Evolutionary conservation across 441 rosid species (phyloP), one percentile per base, ranked within the genome.

Genomic region (Adansonia grandidieri): DNA sequence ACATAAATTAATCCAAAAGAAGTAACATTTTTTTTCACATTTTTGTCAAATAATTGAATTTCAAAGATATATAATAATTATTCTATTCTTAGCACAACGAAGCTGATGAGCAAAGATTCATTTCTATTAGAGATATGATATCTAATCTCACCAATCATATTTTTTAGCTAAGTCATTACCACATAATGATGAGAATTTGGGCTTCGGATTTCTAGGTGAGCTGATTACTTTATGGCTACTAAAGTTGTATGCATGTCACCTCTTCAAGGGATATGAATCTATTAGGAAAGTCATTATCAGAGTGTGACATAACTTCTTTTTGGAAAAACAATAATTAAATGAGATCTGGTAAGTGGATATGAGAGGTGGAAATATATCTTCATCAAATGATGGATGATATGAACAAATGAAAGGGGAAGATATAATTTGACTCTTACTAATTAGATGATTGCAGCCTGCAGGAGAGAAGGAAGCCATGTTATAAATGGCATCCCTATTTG

Each of bases 141-240:
- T 32, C 63, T 5, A 62, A 5, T 40, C 44, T 40, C 14, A 63
- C 50, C 62, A 71, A 53, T 71, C 75, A 53, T 32, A 22, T 48
- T 7, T 15, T 51, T 14, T 9, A 51, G 13, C 22, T 0, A 54
- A 54, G 75, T 72, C 62, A 56, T 72, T 37, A 53, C 17, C 75
- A 54, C 6, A 10, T 54, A 54, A 72, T 72, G 75, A 72, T n/a
- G 63, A 37, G 63, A 54, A n/a, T 9, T 32, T 71, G n/a, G 8
- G n/a, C 37, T 22, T 61, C 17, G 65, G 24, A 22, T 10, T 20
- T 61, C n/a, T 15, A 32, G 6, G 9, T 14, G 9, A 37, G 62
- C 4, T 54, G 5, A 54, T 54, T 17, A 9, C 32, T 32, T 54
- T n/a, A 15, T 28, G n/a, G 44, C 74, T 10, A 45, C 14, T 48